Conservation (phyloP, 768 basidiomycete species). For the Kwoniella newhampshirensis region DNA sequence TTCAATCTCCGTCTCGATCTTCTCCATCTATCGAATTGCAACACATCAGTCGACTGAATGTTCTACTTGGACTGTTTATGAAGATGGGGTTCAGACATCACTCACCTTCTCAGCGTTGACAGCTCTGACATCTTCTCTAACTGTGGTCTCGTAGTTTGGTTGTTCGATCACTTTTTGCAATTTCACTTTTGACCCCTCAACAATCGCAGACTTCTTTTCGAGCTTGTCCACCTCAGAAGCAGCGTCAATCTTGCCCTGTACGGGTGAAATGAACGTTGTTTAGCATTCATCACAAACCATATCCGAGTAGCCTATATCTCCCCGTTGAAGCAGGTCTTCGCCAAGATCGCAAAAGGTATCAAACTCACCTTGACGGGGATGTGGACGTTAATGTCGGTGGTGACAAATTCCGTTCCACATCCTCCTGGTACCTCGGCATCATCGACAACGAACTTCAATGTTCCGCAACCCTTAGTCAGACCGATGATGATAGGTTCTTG, state of each 20-base stretch:
- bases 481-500: constrained; percentile 74
- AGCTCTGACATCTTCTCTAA: constrained; percentile 72
- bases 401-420: constrained; percentile 80
- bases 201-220: constrained; percentile 82
- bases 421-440: constrained; percentile 75
- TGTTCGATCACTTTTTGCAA: constrained; percentile 69
- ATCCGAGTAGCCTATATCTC: too few relatives aligned
- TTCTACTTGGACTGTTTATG: neutral
- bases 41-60: constrained; percentile 12
- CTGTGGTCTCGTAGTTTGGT: constrained; percentile 73
- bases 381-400: constrained; percentile 70
- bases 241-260: constrained; percentile 83
- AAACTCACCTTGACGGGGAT: constrained; percentile 75
- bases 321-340: too few relatives aligned
- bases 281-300: too few relatives aligned
- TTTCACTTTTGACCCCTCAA: constrained; percentile 70
- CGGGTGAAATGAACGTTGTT: neutral
- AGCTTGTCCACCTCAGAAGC: constrained; percentile 83
- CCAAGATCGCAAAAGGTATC: neutral
- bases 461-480: constrained; percentile 85
- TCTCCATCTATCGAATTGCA: constrained; percentile 63
- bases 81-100: constrained; percentile 1
- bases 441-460: constrained; percentile 66
- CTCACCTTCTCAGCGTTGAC: constrained; percentile 80
- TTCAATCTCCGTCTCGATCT: constrained; percentile 74